Conservation (phyloP, 306 rosid genomes). For the Mucuna pruriens region DNA sequence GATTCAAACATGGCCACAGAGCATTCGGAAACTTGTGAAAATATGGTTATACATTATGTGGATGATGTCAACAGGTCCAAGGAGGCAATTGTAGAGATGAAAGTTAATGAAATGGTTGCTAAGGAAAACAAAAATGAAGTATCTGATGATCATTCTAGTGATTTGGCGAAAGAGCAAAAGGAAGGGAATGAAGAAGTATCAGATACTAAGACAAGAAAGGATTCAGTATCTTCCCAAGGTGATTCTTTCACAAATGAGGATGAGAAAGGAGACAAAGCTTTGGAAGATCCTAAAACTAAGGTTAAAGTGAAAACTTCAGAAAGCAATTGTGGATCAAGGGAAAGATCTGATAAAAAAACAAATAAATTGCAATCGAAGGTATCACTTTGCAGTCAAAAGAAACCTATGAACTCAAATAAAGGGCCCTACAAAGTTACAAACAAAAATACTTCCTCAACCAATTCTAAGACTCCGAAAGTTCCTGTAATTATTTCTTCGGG, state of each 20-base stretch:
- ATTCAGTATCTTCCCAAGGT: slow-evolving; percentile 78
- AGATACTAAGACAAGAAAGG: slow-evolving; percentile 70
- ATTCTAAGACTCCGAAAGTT: slow-evolving; percentile 50
- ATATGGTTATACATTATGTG: slow-evolving; percentile 58
- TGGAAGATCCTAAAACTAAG: slow-evolving; percentile 50
- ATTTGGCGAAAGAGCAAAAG: slow-evolving; percentile 63
- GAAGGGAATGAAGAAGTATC: slow-evolving; percentile 72
- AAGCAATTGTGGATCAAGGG: slow-evolving; percentile 49
- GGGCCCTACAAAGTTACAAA: slow-evolving; percentile 47
- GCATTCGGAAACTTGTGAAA: slow-evolving; percentile 64
- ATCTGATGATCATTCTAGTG: slow-evolving; percentile 58
- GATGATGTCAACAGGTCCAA: slow-evolving; percentile 76
- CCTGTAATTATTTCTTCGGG: slow-evolving; percentile 55
- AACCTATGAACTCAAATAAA: slow-evolving; percentile 45
- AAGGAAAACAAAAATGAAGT: slow-evolving; percentile 56
- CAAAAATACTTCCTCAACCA: slow-evolving; percentile 43
- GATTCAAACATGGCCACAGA: slow-evolving; percentile 60
- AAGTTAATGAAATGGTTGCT: slow-evolving; percentile 53
- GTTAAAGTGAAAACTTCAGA: slow-evolving; percentile 50
- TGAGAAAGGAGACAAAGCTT: slow-evolving; percentile 62
- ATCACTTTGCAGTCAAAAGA: slow-evolving; percentile 48
- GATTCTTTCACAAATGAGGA: slow-evolving; percentile 63
- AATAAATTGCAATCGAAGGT: slow-evolving; percentile 51
- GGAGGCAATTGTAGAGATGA: slow-evolving; percentile 52
- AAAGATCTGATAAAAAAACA: slow-evolving; percentile 46